phyloP scores from a whole-genome alignment of 306 rosid species.

The Parietaria judaica region DNA sequence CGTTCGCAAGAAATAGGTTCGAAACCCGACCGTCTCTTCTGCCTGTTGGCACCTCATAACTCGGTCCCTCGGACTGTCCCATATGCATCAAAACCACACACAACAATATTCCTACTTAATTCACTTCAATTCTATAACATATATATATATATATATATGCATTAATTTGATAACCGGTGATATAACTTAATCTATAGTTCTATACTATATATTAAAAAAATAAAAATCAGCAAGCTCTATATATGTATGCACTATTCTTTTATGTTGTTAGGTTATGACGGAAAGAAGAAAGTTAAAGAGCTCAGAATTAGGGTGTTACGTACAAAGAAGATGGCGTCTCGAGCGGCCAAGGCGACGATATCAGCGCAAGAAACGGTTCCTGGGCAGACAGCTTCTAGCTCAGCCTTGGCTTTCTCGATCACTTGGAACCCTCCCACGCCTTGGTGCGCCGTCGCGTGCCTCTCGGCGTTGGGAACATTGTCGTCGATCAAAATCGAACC shows the following conservation, averaged over 20 bases:
- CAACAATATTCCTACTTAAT: not conserved
- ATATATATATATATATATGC: no score
- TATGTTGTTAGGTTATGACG: no score
- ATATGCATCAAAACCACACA: not conserved
- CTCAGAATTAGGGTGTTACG: constrained; percentile 21
- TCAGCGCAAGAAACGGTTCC: constrained; percentile 87
- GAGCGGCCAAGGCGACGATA: constrained; percentile 79
- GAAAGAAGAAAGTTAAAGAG: no score
- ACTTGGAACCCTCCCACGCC: constrained; percentile 75
- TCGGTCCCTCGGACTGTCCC: constrained; percentile 56
- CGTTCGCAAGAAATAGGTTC: constrained; percentile 34
- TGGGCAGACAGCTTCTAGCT: constrained; percentile 51
- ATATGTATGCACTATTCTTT: no score
- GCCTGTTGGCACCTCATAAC: constrained; percentile 62
- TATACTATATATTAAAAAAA: no score
- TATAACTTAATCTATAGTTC: no score
- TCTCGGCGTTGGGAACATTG: constrained; percentile 33
- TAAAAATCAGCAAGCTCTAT: no score
- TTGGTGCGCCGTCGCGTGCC: constrained; percentile 53
- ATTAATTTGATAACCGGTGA: no score
- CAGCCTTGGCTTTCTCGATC: constrained; percentile 62
- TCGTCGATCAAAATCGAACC: constrained; percentile 72
- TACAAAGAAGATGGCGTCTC: constrained; percentile 71
- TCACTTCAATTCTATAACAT: no score
- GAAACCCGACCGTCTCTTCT: constrained; percentile 75